Evolutionary conservation across 345 rosid genomes (phyloP), one percentile per base, ranked within the genome.

Genomic region (Mangifera indica): DNA sequence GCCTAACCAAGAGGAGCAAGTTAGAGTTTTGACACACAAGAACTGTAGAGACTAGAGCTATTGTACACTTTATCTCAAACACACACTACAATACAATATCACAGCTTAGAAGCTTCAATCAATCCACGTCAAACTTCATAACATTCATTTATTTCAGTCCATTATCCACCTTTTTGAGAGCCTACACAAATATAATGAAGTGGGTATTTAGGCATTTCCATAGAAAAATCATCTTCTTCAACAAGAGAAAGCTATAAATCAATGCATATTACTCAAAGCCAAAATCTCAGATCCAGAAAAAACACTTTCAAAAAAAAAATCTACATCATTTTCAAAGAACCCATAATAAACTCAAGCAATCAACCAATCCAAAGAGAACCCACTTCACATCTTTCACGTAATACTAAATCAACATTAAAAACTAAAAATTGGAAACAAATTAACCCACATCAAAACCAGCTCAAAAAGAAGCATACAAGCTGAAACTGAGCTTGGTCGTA

Each of bases 231-330:
- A 22, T 45, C 2, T 15, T 24, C 53, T 57, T 54, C 5, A 29
- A 52, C 32, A 29, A 53, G 60, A 59, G 46, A 61, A 26, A 67
- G 65, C 51, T 67, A 26, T 14, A 2, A 67, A 57, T n/a, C 74
- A 79, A 70, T 58, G 58, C 73, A 67, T 44, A 66, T 14, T 25
- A 66, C 29, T 54, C 60, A 52, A 44, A 22, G 2, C 13, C 24
- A 63, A 66, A 74, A 53, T 48, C 72, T 64, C 72, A 76, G 79
- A 79, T 76, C 81, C 82, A 79, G 34, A 67, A 75, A n/a, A 0
- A 75, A 46, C 49, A 18, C 34, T 13, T 40, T n/a, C n/a, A n/a
- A n/a, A n/a, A 64, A 55, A 21, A 70, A 73, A 80, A 26, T 37
- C 37, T 55, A 21, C 48, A 57, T 32, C 24, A 21, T 37, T 69